Conservation (phyloP, 257 asterid species). For the Salvia hispanica region DNA sequence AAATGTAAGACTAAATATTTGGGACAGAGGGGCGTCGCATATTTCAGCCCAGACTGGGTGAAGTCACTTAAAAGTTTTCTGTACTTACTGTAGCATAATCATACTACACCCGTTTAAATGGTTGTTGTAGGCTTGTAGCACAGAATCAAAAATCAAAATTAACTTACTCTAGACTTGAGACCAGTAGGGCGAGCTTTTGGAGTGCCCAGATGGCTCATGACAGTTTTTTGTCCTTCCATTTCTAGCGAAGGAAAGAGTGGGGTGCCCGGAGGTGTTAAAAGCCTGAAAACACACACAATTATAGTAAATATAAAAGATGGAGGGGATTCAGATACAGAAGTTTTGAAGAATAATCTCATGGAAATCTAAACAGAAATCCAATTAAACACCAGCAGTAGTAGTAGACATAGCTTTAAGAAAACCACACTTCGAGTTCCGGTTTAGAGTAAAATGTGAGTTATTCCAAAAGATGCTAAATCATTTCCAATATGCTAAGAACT, state of each 20-base stretch:
- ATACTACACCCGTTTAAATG: not conserved
- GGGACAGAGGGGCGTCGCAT: not conserved
- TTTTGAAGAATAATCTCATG: not conserved
- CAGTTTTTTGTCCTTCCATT: constrained; percentile 80
- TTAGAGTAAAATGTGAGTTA: not conserved
- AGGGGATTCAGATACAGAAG: not conserved
- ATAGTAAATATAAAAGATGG: constrained; percentile 16
- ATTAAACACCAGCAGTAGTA: too few species aligned
- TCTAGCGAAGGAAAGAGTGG: constrained; percentile 98
- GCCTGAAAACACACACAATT: constrained; percentile 63
- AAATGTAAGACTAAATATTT: too few species aligned
- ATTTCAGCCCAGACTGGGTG: constrained; percentile 2
- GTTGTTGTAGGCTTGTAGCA: not conserved
- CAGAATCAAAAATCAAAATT: constrained; percentile 19
- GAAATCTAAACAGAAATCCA: not conserved
- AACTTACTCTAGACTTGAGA: constrained; percentile 86
- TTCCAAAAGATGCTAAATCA: constrained; percentile 21
- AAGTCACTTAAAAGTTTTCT: not conserved
- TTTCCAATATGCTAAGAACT: constrained; percentile 6
- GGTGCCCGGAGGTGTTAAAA: constrained; percentile 96
- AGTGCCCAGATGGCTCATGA: constrained; percentile 74
- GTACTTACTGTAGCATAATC: too few species aligned
- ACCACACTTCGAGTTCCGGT: too few species aligned
- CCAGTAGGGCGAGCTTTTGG: constrained; percentile 83
- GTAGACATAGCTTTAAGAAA: too few species aligned